Evolutionary conservation across 2,329 filamentous ascomycete species (phyloP).

Genomic region (Apiospora phragmitis): DNA sequence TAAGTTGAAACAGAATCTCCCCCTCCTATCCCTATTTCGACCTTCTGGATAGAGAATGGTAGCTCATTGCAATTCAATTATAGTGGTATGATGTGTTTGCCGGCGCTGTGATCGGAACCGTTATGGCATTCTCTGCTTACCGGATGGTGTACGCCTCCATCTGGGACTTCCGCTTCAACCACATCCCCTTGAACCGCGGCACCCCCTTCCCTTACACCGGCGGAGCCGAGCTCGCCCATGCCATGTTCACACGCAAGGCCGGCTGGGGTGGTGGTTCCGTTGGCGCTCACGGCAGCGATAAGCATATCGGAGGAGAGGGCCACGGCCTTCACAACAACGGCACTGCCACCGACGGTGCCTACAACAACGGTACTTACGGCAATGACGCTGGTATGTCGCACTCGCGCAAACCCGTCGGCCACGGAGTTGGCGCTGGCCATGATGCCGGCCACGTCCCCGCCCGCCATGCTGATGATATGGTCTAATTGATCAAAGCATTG

Average conservation of each 20-base stretch:
- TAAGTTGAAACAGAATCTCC: too few species aligned
- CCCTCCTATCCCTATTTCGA: too few species aligned
- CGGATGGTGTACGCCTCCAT: slow-evolving; percentile 67
- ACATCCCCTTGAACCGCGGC: slow-evolving; percentile 63
- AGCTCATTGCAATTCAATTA: too few species aligned
- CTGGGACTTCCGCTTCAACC: slow-evolving; percentile 67
- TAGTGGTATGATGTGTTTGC: slow-evolving; percentile 70
- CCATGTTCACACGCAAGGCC: slow-evolving; percentile 58
- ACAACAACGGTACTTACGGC: neutral
- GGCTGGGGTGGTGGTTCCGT: slow-evolving; percentile 54
- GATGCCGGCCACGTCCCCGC: neutral
- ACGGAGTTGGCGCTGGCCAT: neutral
- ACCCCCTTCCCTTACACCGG: slow-evolving; percentile 52
- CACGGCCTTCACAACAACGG: slow-evolving; percentile 13
- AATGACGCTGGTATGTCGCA: neutral
- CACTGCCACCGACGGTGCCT: slow-evolving; percentile 5
- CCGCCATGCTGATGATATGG: neutral
- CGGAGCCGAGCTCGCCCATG: slow-evolving; percentile 50
- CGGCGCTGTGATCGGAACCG: slow-evolving; percentile 63
- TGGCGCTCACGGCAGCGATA: slow-evolving; percentile 30
- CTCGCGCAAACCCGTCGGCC: neutral
- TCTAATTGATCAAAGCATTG: neutral
- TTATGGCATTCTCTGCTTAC: slow-evolving; percentile 65
- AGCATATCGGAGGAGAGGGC: neutral
- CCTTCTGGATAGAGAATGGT: too few species aligned